These are phyloP conservation scores for Yamadazyma buinensis DNA, from an alignment of 1,139 yeast species.

Conservation along the genomic window DNA sequence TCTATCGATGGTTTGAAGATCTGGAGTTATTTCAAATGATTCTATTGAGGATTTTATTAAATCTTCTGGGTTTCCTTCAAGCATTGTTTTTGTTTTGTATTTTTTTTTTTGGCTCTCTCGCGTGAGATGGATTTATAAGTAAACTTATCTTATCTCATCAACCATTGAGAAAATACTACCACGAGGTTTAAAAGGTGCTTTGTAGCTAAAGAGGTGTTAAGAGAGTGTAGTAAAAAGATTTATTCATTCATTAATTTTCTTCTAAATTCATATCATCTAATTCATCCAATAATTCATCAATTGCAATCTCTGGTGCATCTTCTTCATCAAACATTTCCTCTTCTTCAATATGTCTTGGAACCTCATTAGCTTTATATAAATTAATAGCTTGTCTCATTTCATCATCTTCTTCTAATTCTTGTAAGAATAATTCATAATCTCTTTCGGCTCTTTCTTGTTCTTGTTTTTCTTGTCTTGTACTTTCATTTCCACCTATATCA, in stretches of 20 bases:
- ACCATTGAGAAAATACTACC: no score
- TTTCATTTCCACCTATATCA: conserved; percentile 76
- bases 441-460: conserved; percentile 90
- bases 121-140: no score
- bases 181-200: no score
- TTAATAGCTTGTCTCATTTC: conserved; percentile 91
- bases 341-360: conserved; percentile 31
- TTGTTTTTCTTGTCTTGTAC: conserved; percentile 76
- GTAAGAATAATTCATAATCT: conserved; percentile 94
- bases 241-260: conserved; percentile 27
- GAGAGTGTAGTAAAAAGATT: no score
- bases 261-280: conserved; percentile 88
- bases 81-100: no score
- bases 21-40: conserved; percentile 51
- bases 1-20: conserved; percentile 45
- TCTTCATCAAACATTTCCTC: conserved; percentile 52
- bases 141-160: no score
- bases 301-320: conserved; percentile 71
- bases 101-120: no score
- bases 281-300: conserved; percentile 86
- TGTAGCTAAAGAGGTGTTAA: no score
- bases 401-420: conserved; percentile 94
- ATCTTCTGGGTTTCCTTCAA: conserved; percentile 34
- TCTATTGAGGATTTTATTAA: conserved; percentile 40
- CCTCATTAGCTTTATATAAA: conserved; percentile 65